Evolutionary conservation across 1,284 basidiomycete species (phyloP).

Genomic region (Moesziomyces parantarcticus): DNA sequence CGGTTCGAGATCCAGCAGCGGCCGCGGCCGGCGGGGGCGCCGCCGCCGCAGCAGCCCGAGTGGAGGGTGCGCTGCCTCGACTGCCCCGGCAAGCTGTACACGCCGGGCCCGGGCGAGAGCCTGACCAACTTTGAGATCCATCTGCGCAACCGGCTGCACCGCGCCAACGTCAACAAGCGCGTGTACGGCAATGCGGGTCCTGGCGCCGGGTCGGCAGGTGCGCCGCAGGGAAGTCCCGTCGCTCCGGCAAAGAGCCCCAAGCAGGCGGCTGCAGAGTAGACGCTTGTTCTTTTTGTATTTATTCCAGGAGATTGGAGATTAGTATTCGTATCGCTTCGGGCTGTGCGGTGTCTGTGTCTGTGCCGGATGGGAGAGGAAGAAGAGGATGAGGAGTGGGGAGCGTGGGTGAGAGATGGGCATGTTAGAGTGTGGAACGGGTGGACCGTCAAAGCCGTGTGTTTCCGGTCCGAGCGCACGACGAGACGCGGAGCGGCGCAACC

Average conservation of each 20-base stretch:
- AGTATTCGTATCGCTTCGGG: too few relatives aligned
- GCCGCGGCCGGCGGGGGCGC: conserved; percentile 37
- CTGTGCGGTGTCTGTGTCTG: too few relatives aligned
- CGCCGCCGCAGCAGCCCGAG: conserved; percentile 70
- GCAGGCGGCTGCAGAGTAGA: too few relatives aligned
- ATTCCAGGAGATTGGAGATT: too few relatives aligned
- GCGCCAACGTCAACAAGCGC: conserved; percentile 66
- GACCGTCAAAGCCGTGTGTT: conserved; percentile 16
- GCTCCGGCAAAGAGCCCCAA: conserved; percentile 18
- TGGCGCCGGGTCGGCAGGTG: conserved; percentile 4
- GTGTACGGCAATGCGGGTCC: conserved; percentile 40
- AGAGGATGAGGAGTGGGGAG: background rate
- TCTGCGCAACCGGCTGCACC: conserved; percentile 80
- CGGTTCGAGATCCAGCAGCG: conserved; percentile 72
- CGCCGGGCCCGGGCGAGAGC: conserved; percentile 88
- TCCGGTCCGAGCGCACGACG: conserved; percentile 7
- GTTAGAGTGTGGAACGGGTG: background rate
- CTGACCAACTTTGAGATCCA: conserved; percentile 93
- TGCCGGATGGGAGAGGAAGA: too few relatives aligned
- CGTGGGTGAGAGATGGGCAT: background rate
- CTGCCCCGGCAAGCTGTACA: conserved; percentile 95
- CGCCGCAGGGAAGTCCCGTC: background rate
- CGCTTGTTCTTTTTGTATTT: too few relatives aligned
- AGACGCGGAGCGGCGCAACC: too few relatives aligned
- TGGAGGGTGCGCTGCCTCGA: conserved; percentile 95